phyloP scores from a whole-genome alignment of 768 basidiomycete genomes.

The Porpolomopsis calyptriformis region DNA sequence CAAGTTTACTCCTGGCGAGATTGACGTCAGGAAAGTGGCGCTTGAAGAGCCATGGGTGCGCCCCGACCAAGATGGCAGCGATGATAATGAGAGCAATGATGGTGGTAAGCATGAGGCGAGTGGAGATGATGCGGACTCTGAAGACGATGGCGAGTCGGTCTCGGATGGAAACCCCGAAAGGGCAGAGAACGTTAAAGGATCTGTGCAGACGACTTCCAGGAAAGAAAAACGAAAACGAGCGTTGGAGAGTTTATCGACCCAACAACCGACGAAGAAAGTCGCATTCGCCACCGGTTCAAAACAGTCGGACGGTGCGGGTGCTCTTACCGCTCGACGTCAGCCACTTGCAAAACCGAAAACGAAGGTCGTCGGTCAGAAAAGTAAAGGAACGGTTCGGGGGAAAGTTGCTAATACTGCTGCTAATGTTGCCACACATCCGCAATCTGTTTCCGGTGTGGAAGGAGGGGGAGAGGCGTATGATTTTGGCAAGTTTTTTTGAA shows the following conservation, averaged over 20 bases:
- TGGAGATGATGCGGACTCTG: conserved; percentile 24
- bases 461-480: conserved; percentile 38
- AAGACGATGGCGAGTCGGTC: conserved; percentile 29
- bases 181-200: conserved; percentile 22
- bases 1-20: conserved; percentile 28
- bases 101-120: conserved; percentile 24
- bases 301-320: conserved; percentile 9
- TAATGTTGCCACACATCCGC: conserved; percentile 9
- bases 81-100: conserved; percentile 29
- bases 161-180: conserved; percentile 29
- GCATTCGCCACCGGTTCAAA: conserved; percentile 32
- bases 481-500: conserved; percentile 53
- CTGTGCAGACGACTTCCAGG: conserved; percentile 20
- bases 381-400: neutral
- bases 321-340: too few species aligned
- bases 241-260: conserved; percentile 16
- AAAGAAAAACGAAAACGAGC: conserved; percentile 41
- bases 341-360: conserved; percentile 11
- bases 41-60: conserved; percentile 35
- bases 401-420: neutral
- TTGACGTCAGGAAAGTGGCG: conserved; percentile 30
- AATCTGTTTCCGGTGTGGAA: conserved; percentile 15
- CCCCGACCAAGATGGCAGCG: conserved; percentile 26
- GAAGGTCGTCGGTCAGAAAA: neutral
- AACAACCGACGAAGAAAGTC: conserved; percentile 41